Percentiles rank a stretch among this genome's conserved stretches.
Conservation (phyloP, 441 rosid genomes). For the Breynia disticha region DNA sequence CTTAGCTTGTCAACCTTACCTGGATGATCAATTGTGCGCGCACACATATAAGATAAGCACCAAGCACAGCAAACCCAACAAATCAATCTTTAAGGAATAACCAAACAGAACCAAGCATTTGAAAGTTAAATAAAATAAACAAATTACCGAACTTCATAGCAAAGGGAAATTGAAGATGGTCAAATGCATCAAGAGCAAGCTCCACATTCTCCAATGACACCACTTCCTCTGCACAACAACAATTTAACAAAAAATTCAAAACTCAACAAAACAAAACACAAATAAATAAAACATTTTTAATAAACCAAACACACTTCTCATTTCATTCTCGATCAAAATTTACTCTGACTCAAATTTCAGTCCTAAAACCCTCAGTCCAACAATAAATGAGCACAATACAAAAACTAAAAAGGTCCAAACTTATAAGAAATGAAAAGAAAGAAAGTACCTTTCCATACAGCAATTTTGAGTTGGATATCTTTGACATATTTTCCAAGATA, state of each 20-base stretch:
- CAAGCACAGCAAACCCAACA: not conserved
- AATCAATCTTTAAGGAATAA: not conserved
- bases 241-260: not conserved
- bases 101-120: not conserved
- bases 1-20: conserved; percentile 74
- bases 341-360: too few relatives aligned
- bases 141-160: conserved; percentile 60
- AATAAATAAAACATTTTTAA: not conserved
- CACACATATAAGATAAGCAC: not conserved
- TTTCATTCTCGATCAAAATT: too few relatives aligned
- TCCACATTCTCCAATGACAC: conserved; percentile 61
- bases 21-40: conserved; percentile 1
- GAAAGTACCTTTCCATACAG: conserved; percentile 51
- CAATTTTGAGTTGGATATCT: conserved; percentile 73
- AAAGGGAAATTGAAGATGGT: conserved; percentile 75
- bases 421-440: not conserved
- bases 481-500: conserved; percentile 80
- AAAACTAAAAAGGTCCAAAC: not conserved
- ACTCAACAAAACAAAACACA: not conserved
- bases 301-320: too few relatives aligned
- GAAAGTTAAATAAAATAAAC: too few relatives aligned
- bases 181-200: conserved; percentile 85
- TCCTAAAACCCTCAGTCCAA: too few relatives aligned
- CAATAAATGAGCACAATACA: too few relatives aligned
- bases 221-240: conserved; percentile 36